Base-by-base conservation (phyloP, 179 eudicot species). In the Spinacia oleracea region DNA sequence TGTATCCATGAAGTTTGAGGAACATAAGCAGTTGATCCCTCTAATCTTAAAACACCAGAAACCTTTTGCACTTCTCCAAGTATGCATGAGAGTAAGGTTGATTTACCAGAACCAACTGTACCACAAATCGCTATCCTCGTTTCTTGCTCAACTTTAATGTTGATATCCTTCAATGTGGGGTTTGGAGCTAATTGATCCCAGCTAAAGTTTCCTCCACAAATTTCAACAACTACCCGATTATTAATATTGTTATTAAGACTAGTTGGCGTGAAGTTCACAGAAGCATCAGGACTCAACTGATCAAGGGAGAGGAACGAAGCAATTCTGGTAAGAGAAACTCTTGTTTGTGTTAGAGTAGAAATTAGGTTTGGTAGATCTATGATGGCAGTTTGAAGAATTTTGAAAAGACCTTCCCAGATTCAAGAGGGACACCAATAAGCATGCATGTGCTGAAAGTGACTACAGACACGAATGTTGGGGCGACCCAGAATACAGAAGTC, bases 41-140 rank as follows among this genome's bases (percentile, higher is more conserved):
- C 15, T 45, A 45, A 45, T 10, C 50, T 45, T 45, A 45, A 45
- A 2, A 45, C 50, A 45, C 50, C 50, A 45, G 15, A 45, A 14
- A 45, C 50, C 12, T 45, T 45, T 45, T 10, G 15, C 50, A 45
- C 50, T 45, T 45, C 50, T 45, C 50, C 50, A 45, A 45, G 50
- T 45, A 45, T 45, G 50, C 50, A 45, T 14, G 15, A 45, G 50
- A 45, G 50, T 14, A 45, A 45, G 50, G 50, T 45, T 45, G 50
- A 45, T 45, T 45, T 45, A 45, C 50, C 50, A 45, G 50, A 45
- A 45, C 50, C 50, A 45, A 45, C 50, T 0, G 89, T 85, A n/a
- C 94, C 97, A 83, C 94, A 92, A 59, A 92, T 71, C 16, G 94
- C 97, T 32, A 92, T 89, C 81, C 85, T 90, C 89, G 80, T 89